These are phyloP conservation scores for Termitomyces sp. DNA, from an alignment of 768 basidiomycete species.

Conservation along the genomic window DNA sequence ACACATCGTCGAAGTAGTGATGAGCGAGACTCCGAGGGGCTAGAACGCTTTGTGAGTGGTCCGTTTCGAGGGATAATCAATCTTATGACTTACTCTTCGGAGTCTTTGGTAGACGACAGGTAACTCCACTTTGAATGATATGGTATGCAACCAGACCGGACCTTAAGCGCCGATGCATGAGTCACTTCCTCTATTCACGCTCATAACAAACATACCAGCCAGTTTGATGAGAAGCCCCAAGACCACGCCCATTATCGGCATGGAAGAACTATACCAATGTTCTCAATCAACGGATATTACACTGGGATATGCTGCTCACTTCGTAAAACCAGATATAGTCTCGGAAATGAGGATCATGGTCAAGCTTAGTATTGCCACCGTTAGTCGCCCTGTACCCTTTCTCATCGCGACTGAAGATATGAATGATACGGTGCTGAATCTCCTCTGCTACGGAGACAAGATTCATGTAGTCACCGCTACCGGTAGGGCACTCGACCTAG, in stretches of 20 bases:
- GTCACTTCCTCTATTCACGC: background rate
- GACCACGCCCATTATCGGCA: slow-evolving; percentile 85
- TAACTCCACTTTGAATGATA: slow-evolving; percentile 87
- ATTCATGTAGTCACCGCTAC: slow-evolving; percentile 97
- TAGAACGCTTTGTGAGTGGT: slow-evolving; percentile 26
- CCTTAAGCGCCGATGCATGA: slow-evolving; percentile 33
- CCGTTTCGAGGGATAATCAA: background rate
- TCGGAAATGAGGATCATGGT: slow-evolving; percentile 92
- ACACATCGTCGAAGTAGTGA: slow-evolving; percentile 95
- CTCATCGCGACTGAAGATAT: slow-evolving; percentile 93
- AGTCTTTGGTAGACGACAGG: slow-evolving; percentile 88
- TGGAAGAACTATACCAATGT: slow-evolving; percentile 76
- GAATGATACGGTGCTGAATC: slow-evolving; percentile 98
- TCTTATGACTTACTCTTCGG: slow-evolving; percentile 70
- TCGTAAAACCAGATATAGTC: slow-evolving; percentile 98
- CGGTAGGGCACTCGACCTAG: slow-evolving; percentile 91
- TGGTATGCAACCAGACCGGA: slow-evolving; percentile 89
- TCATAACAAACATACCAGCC: slow-evolving; percentile 65
- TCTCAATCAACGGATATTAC: slow-evolving; percentile 6
- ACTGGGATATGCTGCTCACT: slow-evolving; percentile 34
- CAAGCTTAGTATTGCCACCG: slow-evolving; percentile 82
- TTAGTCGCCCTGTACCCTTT: slow-evolving; percentile 88
- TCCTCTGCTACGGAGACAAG: slow-evolving; percentile 93
- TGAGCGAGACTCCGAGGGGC: slow-evolving; percentile 84
- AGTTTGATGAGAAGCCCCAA: slow-evolving; percentile 98